phyloP scores from a whole-genome alignment of 2,329 filamentous ascomycete genomes.

The Scleromitrula shiraiana region DNA sequence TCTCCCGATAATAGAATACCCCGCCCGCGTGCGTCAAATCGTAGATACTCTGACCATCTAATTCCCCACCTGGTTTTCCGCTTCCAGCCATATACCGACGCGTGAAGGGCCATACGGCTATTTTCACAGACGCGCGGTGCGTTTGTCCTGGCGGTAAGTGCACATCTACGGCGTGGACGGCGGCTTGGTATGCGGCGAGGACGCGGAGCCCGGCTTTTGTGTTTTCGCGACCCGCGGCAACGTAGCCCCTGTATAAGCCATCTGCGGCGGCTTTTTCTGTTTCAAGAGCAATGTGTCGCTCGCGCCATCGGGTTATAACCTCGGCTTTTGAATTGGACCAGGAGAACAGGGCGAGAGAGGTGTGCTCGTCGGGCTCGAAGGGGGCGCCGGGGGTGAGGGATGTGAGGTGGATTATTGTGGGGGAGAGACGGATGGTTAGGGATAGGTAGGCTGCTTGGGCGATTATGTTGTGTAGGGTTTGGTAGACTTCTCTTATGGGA shows the following conservation, averaged over 20 bases:
- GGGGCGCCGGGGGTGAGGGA: slow-evolving; percentile 12
- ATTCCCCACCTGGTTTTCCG: slow-evolving; percentile 10
- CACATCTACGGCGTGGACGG: background rate
- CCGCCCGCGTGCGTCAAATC: slow-evolving; percentile 13
- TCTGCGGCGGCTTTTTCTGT: background rate
- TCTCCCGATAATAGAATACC: slow-evolving; percentile 17
- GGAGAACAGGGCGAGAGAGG: slow-evolving; percentile 4
- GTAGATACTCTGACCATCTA: slow-evolving; percentile 11
- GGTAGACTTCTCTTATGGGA: slow-evolving; percentile 14
- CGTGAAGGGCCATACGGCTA: slow-evolving; percentile 18
- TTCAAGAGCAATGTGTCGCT: background rate
- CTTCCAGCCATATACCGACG: slow-evolving; percentile 18
- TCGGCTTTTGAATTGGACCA: slow-evolving; percentile 14
- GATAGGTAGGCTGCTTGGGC: slow-evolving; percentile 22
- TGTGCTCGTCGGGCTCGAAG: slow-evolving; percentile 17
- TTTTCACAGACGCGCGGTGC: slow-evolving; percentile 14
- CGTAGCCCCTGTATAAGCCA: background rate
- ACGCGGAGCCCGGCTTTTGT: background rate
- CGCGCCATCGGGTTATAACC: background rate
- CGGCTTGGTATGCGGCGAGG: background rate
- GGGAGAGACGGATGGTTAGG: slow-evolving; percentile 18
- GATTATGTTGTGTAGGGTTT: slow-evolving; percentile 24
- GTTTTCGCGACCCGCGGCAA: background rate
- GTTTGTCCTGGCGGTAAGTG: background rate
- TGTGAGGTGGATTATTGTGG: slow-evolving; percentile 21